Evolutionary conservation across 345 rosid genomes (phyloP), one percentile per base, ranked within the genome.

Genomic region (Pistacia integerrima): DNA sequence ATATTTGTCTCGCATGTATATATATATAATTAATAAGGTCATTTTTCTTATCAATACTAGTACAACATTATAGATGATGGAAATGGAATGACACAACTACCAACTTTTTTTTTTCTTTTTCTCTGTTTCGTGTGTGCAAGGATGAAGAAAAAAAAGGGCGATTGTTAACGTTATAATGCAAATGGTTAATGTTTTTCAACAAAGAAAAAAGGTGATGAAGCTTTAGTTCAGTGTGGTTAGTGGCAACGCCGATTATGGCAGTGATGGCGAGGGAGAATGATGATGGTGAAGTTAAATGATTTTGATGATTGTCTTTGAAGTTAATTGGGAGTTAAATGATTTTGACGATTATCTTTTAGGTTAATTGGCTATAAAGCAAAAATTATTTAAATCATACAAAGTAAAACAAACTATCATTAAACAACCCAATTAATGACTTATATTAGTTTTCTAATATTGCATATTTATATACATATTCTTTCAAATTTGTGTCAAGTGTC

Each of bases 221-320:
- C 65, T 62, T 62, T 62, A 14, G 18, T 64, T 64, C 16, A 20
- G 67, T 6, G 67, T 9, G 3, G 22, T 35, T 64, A 63, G 67
- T 63, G 46, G 67, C 44, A 35, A 35, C 67, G 38, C 46, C 66
- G 66, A 63, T 63, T 63, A 18, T 35, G 67, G 38, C 64, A 17
- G 67, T 63, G 67, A 35, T 35, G 46, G 4, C 1, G 38, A 62
- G 44, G 10, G 18, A 54, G 18, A 54, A 54, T 54, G 18, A 54
- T 54, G 57, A 54, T 16, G 18, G 57, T 16, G 57, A n/a, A 16
- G 57, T 16, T 17, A 54, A 54, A 54, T 54, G 57, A 54, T 54
- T 54, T 54, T 54, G 16, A 54, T 54, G 57, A 54, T 54, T 54
- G 57, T 14, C 5, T 54, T 54, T 2, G 57, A 54, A n/a, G 57